phyloP scores from a whole-genome alignment of 2,329 filamentous ascomycete species.

The Rhinocladiella similis region DNA sequence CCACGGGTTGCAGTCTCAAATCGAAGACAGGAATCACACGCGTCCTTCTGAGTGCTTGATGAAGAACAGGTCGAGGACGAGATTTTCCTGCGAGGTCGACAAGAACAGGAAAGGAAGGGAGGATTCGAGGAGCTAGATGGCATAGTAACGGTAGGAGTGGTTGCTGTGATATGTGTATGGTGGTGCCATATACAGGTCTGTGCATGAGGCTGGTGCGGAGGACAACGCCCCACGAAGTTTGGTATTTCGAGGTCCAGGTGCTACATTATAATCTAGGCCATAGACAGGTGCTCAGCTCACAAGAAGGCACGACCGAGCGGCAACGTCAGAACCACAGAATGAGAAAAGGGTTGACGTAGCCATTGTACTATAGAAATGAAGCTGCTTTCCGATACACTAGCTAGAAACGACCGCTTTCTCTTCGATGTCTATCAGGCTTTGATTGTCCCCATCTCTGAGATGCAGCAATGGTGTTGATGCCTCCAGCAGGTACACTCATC shows the following conservation, averaged over 20 bases:
- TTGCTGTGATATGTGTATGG: constrained; percentile 30
- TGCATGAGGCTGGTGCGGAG: constrained; percentile 14
- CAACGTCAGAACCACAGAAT: background rate
- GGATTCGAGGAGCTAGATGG: constrained; percentile 1
- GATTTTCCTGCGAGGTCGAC: constrained; percentile 7
- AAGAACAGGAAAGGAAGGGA: constrained; percentile 5
- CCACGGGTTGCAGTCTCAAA: background rate
- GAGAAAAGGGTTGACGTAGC: background rate
- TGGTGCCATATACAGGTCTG: constrained; percentile 25
- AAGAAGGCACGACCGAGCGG: constrained; percentile 10
- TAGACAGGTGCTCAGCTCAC: constrained; percentile 2
- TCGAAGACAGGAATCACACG: background rate
- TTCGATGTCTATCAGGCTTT: constrained; percentile 26
- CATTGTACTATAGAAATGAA: background rate
- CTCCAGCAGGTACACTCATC: constrained; percentile 40
- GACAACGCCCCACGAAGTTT: constrained; percentile 13
- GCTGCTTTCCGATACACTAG: background rate
- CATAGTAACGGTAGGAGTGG: constrained; percentile 21
- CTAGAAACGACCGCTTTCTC: constrained; percentile 35
- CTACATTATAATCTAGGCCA: background rate
- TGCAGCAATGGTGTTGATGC: constrained; percentile 35
- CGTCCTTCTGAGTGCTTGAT: background rate
- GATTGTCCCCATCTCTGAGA: constrained; percentile 38
- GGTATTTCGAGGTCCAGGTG: constrained; percentile 11
- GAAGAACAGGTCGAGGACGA: constrained; percentile 10